Conservation (phyloP, 2,329 filamentous ascomycete genomes). For the Elsinoe batatas region DNA sequence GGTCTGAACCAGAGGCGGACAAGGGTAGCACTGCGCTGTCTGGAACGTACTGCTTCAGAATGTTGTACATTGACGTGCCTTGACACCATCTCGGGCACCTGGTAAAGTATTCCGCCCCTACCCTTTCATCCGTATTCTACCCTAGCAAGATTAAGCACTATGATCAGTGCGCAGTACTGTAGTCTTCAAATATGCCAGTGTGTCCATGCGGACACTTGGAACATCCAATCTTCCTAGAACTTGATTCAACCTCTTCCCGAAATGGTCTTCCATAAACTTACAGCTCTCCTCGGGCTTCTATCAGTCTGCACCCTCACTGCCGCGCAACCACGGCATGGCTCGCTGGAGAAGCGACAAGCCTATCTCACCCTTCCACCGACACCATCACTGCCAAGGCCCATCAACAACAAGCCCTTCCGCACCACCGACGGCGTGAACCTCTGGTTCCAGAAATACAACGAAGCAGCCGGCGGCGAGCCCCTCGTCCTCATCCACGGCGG, state of each 20-base stretch:
- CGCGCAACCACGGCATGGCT: not conserved
- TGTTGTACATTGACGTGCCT: too few relatives aligned
- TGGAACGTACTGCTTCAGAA: too few relatives aligned
- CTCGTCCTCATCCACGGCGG: slow-evolving; percentile 35
- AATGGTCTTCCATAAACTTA: not conserved
- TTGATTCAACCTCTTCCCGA: not conserved
- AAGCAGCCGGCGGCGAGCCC: slow-evolving; percentile 25
- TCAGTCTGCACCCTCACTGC: not conserved
- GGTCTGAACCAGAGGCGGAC: not conserved
- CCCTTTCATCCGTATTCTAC: not conserved
- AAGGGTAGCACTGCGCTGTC: too few relatives aligned
- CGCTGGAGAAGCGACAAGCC: not conserved
- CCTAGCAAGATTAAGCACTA: not conserved
- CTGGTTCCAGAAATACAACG: slow-evolving; percentile 36
- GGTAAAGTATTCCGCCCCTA: not conserved
- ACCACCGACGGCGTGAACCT: slow-evolving; percentile 26
- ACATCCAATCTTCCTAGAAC: not conserved
- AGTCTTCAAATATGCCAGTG: too few relatives aligned
- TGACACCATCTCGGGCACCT: too few relatives aligned
- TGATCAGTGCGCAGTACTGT: not conserved
- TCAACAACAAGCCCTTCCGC: slow-evolving; percentile 21
- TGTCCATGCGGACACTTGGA: too few relatives aligned
- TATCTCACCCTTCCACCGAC: slow-evolving; percentile 29
- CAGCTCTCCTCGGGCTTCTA: not conserved
- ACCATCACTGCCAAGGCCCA: slow-evolving; percentile 28